Base-by-base conservation (phyloP, 2,329 filamentous ascomycete genomes). In the Trichothecium sympodiale region DNA sequence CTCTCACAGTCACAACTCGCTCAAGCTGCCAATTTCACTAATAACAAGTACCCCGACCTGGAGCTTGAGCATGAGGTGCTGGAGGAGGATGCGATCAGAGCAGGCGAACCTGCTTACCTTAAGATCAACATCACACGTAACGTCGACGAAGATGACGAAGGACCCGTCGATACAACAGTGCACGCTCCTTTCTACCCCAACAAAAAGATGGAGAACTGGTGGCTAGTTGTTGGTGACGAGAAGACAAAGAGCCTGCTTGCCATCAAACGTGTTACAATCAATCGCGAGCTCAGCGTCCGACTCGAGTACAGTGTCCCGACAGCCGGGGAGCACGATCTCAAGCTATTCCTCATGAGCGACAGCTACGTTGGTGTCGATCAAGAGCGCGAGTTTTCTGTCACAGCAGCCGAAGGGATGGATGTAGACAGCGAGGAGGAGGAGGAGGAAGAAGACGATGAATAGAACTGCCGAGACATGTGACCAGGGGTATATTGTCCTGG, bases 181-280 rank as follows among this genome's bases (percentile, higher is more conserved):
- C 88, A 96, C 54, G 88, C 89, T 35, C 91, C 91, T 1, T 98
- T 96, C 69, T 98, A 91, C 55, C 88, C 91, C 1, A 68, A 60
- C 34, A 81, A 82, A 58, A 98, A 98, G 71, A 81, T 85, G 65
- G 91, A 98, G 69, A 94, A 91, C 55, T 98, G 88, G 88, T 98
- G 91, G 91, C 65, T 98, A 38, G 85, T 98, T 15, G 85, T 98
- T 25, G 89, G 88, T 20, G 88, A 96, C 48, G 87, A 95, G 62
- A 82, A 77, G 56, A 85, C 82, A 29, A 89, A 86, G 65, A 88
- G 72, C 43, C 66, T 98, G 42, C 67, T 96, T 39, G 88, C 85
- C 3, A 94, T 96, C 65, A 98, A 96, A 71, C 77, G 89, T 47
- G 80, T 98, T 41, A 94, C 88, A 2, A 81, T 98, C 43, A 82